Base-by-base conservation (phyloP, 352 stramenopile species). In the Phytopythium sindhum region DNA sequence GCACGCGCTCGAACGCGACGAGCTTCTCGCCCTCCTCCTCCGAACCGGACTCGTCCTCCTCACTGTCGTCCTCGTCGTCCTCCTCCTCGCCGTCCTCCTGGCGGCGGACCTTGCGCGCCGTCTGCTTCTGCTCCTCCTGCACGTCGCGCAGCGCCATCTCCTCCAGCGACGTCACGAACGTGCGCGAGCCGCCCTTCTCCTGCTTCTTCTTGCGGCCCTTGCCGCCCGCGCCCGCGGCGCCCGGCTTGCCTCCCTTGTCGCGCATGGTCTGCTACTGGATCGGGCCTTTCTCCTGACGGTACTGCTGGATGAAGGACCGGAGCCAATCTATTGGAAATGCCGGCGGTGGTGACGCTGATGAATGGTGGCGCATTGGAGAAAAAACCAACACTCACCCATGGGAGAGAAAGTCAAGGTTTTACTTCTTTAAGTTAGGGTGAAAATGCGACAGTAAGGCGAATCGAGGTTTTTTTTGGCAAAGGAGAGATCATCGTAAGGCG, bases 111-210 rank as follows among this genome's bases (percentile, higher is more conserved):
- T 91, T 91, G 64, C 87, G 85, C 62, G 78, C 81, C 56, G 68
- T 75, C 63, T 81, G 65, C 64, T 89, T 91, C 68, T 85, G 65
- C 73, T 91, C 84, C 65, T 94, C 82, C 53, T 89, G 69, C 58
- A 76, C 70, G 67, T 94, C 78, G 55, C 88, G 85, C 60, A 83
- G 60, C 63, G 73, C 83, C 71, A 96, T 89, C 62, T 96, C 88
- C 76, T 96, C 88, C 24, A 86, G 68, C 29, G 84, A 93, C 60
- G 83, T 90, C 63, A 96, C 88, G 63, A 94, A 92, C 64, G 79
- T 91, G 35, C 84, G 84, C 24, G 78, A 62, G 21, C 73, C 80
- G 67, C 85, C 86, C 66, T 93, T 92, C 66, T 92, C 83, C 51
- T 61, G 56, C 23, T 83, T 89, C 66, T 88, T 89, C 66, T 81